Conservation (phyloP, 257 asterid species). For the Solanum microdontum region DNA sequence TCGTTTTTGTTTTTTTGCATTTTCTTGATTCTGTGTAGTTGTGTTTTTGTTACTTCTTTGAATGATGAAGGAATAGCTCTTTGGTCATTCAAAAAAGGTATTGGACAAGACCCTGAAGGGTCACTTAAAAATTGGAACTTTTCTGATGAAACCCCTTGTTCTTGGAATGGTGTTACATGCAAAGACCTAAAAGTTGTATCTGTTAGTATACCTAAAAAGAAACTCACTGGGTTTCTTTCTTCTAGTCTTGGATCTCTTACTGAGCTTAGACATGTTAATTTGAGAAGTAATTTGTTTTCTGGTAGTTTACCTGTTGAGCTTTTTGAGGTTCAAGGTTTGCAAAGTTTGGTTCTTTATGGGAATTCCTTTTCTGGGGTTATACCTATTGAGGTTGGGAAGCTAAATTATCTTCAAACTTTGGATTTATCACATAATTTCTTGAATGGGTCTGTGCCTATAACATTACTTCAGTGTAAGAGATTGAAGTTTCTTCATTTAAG, state of each 20-base stretch:
- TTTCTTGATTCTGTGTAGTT: slow-evolving; percentile 15
- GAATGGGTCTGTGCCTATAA: slow-evolving; percentile 52
- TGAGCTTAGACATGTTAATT: slow-evolving; percentile 65
- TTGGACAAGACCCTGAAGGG: slow-evolving; percentile 55
- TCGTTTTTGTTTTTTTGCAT: slow-evolving; percentile 6
- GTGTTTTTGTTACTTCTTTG: slow-evolving; percentile 37
- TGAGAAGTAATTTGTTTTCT: slow-evolving; percentile 48
- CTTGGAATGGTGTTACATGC: slow-evolving; percentile 92
- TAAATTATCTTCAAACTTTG: slow-evolving; percentile 47
- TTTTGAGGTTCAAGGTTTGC: slow-evolving; percentile 46
- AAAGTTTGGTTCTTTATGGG: slow-evolving; percentile 78
- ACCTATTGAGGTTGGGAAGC: slow-evolving; percentile 56
- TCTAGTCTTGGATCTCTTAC: slow-evolving; percentile 66
- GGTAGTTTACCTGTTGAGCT: slow-evolving; percentile 49
- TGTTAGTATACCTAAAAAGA: slow-evolving; percentile 55
- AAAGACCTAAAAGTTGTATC: slow-evolving; percentile 49
- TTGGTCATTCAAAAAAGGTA: slow-evolving; percentile 48
- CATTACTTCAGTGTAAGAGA: slow-evolving; percentile 46
- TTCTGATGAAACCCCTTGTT: slow-evolving; percentile 78
- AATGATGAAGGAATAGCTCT: slow-evolving; percentile 68
- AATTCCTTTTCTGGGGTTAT: slow-evolving; percentile 60
- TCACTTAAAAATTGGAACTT: slow-evolving; percentile 59
- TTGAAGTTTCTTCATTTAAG: slow-evolving; percentile 48
- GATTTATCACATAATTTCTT: slow-evolving; percentile 64
- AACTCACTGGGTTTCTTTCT: slow-evolving; percentile 57